Evolutionary conservation across 345 rosid species (phyloP), one percentile per base, ranked within the genome.

Genomic region (Syzygium aqueum): DNA sequence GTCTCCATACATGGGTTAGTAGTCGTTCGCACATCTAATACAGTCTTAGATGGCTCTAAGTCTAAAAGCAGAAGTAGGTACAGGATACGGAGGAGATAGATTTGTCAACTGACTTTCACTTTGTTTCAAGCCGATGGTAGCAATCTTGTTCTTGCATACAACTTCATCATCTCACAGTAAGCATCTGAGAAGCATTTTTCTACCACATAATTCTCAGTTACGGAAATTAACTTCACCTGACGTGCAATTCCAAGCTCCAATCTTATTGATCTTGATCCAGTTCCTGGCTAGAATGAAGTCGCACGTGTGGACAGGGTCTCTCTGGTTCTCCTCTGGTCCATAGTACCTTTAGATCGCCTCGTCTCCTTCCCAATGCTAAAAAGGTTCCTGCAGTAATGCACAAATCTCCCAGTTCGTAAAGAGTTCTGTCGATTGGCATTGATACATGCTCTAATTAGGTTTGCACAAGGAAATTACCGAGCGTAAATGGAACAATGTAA

Each of bases 401-500:
- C 56, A 25, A 21, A 13, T 28, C 25, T 73, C 82, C 80, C 82
- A 19, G 7, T 73, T 37, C 7, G 23, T 37, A 73, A 19, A 73
- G 25, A 37, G 82, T 37, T 73, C 87, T 28, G 53, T 86, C 80
- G 30, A 77, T 43, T 14, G 52, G 51, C 23, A 84, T 6, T 49
- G 46, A 21, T 33, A 33, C 52, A 84, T 23, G 51, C 30, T 51
- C 37, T 19, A 73, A 37, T 9, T 37, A 37, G 14, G 49, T 73
- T 73, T 9, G 82, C 82, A 73, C 3, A 2, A 73, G 82, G 49
- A 33, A 40, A 9, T 91, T 95, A 97, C 99, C 99, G 3, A 97
- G 95, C 8, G 96, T 96, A 90, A 97, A 97, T 7, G 99, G 99
- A 84, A 95, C 99, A 51, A 97, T 96, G 91, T 97, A 97, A 84